Evolutionary conservation across 106 monocot species (phyloP), one percentile per base, ranked within the genome.

Genomic region (Phalaenopsis equestris): DNA sequence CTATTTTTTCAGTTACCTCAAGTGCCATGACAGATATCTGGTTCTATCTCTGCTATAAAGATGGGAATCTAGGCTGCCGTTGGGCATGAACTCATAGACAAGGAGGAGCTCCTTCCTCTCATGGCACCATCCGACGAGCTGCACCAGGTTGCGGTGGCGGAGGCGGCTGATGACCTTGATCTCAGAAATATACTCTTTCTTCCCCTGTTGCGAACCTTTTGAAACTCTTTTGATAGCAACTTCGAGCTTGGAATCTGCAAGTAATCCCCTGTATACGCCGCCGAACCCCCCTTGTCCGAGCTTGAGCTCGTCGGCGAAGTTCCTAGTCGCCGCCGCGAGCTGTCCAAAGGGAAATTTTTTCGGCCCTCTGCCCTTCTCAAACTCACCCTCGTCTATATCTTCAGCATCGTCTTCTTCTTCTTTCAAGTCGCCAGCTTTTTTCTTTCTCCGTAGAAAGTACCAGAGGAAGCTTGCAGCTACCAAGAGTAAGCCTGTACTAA

Each of bases 251-350:
- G 73, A 37, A 19, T 79, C 75, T 12, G 78, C 80, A 38, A 91
- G 75, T 41, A 77, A 55, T 14, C 91, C 91, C 19, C 46, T 67
- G 77, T 91, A 91, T 8, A 91, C 91, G 14, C 72, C 56, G 12
- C 91, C 91, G 75, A 91, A 91, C 10, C 91, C 91, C 0, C 91
- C 91, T 73, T 91, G 57, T 24, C 91, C 91, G 8, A 91, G 86
- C 83, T 91, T 91, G 41, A 84, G 17, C 42, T 86, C 86, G 48
- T 81, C 67, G 3, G 81, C 37, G 48, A 91, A 91, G 57, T 91
- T 82, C 12, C 84, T 87, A 0, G 91, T 91, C 0, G 89, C 86
- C 6, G 24, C 77, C 18, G 79, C 85, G 24, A 91, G 78, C 67
- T 89, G 83, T 7, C 57, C 58, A 56, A 81, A 89, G 8, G 68